Evolutionary conservation across 2,329 filamentous ascomycete genomes (phyloP), one percentile per base, ranked within the genome.

Genomic region (Fusarium subtropicale): DNA sequence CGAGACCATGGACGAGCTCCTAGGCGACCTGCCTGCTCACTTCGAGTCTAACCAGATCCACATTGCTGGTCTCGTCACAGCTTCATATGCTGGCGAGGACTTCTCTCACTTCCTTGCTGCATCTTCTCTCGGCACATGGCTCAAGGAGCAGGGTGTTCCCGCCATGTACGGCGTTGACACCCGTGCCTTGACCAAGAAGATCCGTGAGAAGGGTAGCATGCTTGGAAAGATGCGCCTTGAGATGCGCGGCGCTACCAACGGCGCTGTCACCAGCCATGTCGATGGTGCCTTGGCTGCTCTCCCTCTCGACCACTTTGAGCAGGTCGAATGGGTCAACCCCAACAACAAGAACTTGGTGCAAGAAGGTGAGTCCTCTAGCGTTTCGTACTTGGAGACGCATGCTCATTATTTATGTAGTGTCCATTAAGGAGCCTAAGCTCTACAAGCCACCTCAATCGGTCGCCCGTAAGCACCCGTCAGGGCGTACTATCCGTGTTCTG

Each of bases 91-190:
- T 31, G 96, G 94, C 75, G 95, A 98, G 82, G 91, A 97, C 77
- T 99, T 91, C 83, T 98, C 95, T 18, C 96, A 99, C 83, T 93
- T 93, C 84, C 87, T 99, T 61, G 96, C 96, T 46, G 86, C 88
- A 71, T 97, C 94, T 46, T 98, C 95, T 5, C 85, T 99, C 53
- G 95, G 95, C 64, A 87, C 91, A 79, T 99, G 96, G 96, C 87
- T 99, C 76, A 97, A 97, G 84, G 94, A 98, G 82, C 92, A 98
- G 81, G 92, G 90, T 64, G 87, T 99, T 57, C 96, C 96, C 41
- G 96, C 94, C 75, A 94, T 99, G 80, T 96, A 96, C 77, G 96
- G 94, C 61, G 91, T 99, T 65, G 96, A 99, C 82, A 99, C 96
- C 45, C 87, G 96, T 78, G 91, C 92, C 58, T 83, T 99, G 79